These are phyloP conservation scores for Sphagnum contortum DNA, from an alignment of 225 moss, liverwort and hornwort genomes.

Conservation along the genomic window DNA sequence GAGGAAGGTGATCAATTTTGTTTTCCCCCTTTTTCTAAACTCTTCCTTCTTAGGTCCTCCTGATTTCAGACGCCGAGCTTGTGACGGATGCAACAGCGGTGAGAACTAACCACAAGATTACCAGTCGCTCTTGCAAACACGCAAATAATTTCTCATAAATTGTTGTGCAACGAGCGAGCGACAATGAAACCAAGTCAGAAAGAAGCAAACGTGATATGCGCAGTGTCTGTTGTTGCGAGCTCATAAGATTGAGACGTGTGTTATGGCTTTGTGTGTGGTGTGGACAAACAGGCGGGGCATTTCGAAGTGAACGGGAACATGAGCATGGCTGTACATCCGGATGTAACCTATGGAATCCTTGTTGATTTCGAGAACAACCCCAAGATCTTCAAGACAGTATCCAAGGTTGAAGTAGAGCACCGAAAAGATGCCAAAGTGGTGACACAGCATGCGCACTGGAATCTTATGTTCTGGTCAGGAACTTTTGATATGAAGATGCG, in stretches of 20 bases:
- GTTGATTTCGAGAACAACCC: constrained; percentile 66
- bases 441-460: constrained; percentile 74
- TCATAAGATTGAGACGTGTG: too few species aligned
- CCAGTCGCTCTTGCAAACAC: not conserved
- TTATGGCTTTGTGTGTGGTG: too few species aligned
- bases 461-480: constrained; percentile 75
- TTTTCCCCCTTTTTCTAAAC: not conserved
- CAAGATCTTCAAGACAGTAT: constrained; percentile 60
- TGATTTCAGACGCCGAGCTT: not conserved
- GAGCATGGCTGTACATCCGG: constrained; percentile 48
- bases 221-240: too few species aligned
- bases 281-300: constrained; percentile 20
- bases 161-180: not conserved
- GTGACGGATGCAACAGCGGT: too few species aligned
- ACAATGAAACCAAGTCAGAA: too few species aligned
- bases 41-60: not conserved
- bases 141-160: not conserved
- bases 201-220: too few species aligned
- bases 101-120: not conserved
- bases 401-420: constrained; percentile 66
- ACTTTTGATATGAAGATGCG: constrained; percentile 60
- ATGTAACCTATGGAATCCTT: constrained; percentile 59
- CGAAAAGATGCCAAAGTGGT: constrained; percentile 57
- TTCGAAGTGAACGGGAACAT: constrained; percentile 44
- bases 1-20: constrained; percentile 22